Evolutionary conservation across 2,329 filamentous ascomycete species (phyloP).

Genomic region (Sporothrix pallida): DNA sequence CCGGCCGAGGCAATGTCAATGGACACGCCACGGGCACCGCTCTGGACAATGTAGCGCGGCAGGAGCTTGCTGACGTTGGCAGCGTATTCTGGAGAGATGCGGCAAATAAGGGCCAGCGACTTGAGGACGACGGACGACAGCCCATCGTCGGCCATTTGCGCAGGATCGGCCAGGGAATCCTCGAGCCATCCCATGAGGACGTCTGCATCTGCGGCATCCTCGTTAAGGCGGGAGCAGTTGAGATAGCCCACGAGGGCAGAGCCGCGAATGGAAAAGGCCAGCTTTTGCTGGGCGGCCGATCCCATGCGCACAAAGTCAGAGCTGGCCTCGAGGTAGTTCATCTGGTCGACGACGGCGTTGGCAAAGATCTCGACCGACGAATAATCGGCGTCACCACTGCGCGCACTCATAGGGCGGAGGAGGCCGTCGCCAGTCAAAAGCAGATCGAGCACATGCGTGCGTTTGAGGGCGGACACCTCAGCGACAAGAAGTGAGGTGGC

Average conservation of each 20-base stretch:
- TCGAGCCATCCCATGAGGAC: slow-evolving; percentile 84
- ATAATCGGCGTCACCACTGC: slow-evolving; percentile 57
- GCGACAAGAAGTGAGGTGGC: slow-evolving; percentile 75
- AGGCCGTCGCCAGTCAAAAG: slow-evolving; percentile 66
- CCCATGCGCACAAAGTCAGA: slow-evolving; percentile 88
- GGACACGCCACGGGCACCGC: slow-evolving; percentile 70
- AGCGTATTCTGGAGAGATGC: slow-evolving; percentile 73
- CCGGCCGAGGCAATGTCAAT: slow-evolving; percentile 82
- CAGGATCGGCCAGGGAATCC: slow-evolving; percentile 75
- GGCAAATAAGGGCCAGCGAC: slow-evolving; percentile 80
- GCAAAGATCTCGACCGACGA: slow-evolving; percentile 68
- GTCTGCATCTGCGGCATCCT: slow-evolving; percentile 80
- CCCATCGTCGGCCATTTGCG: slow-evolving; percentile 80
- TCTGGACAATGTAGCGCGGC: slow-evolving; percentile 86
- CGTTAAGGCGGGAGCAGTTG: slow-evolving; percentile 82
- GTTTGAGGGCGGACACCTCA: slow-evolving; percentile 63
- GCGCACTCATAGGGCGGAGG: slow-evolving; percentile 50
- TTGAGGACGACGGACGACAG: slow-evolving; percentile 81
- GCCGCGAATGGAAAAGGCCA: slow-evolving; percentile 86
- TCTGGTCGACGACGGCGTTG: slow-evolving; percentile 77
- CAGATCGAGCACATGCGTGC: slow-evolving; percentile 73
- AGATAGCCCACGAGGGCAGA: slow-evolving; percentile 81
- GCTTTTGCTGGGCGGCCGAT: slow-evolving; percentile 81
- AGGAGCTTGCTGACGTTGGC: slow-evolving; percentile 78
- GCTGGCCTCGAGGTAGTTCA: slow-evolving; percentile 84